Conservation (phyloP, 228 moss, liverwort and hornwort species). For the Sphagnum fallax region DNA sequence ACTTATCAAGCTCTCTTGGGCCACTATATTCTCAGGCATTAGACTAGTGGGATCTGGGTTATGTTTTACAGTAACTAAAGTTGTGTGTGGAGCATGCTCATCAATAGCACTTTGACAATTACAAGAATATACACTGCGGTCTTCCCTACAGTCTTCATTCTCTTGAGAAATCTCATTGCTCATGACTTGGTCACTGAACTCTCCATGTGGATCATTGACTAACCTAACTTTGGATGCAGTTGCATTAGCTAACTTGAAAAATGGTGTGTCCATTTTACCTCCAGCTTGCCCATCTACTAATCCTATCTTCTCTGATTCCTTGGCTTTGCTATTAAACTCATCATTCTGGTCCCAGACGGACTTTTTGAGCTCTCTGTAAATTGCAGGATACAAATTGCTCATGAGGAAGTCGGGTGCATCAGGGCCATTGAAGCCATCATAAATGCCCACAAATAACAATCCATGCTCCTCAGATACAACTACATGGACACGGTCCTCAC, state of each 20-base stretch:
- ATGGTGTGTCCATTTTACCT: too few species aligned
- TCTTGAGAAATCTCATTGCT: constrained; percentile 18
- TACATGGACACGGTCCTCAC: constrained; percentile 97
- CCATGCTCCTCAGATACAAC: constrained; percentile 97
- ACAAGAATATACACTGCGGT: too few species aligned
- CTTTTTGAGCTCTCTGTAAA: constrained; percentile 81
- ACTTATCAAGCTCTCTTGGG: constrained; percentile 5
- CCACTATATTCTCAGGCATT: constrained; percentile 12
- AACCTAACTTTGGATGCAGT: too few species aligned
- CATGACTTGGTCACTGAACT: too few species aligned
- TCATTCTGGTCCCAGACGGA: constrained; percentile 73
- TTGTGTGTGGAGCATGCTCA: too few species aligned
- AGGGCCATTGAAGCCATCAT: constrained; percentile 94
- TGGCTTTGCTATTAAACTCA: constrained; percentile 27
- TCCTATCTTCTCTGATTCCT: constrained; percentile 10
- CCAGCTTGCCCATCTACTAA: constrained; percentile 12
- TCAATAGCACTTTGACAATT: too few species aligned
- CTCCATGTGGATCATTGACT: too few species aligned
- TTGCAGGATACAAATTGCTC: constrained; percentile 93
- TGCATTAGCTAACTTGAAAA: too few species aligned
- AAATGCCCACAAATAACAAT: constrained; percentile 95
- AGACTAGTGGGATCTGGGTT: too few species aligned
- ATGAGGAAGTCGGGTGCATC: constrained; percentile 99
- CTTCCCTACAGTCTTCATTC: neutral
- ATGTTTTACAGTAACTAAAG: too few species aligned